Percentiles rank a stretch among this genome's conserved stretches.
Evolutionary conservation across 371 early-diverging fungal species (phyloP).

Genomic region (Coemansia sp.): DNA sequence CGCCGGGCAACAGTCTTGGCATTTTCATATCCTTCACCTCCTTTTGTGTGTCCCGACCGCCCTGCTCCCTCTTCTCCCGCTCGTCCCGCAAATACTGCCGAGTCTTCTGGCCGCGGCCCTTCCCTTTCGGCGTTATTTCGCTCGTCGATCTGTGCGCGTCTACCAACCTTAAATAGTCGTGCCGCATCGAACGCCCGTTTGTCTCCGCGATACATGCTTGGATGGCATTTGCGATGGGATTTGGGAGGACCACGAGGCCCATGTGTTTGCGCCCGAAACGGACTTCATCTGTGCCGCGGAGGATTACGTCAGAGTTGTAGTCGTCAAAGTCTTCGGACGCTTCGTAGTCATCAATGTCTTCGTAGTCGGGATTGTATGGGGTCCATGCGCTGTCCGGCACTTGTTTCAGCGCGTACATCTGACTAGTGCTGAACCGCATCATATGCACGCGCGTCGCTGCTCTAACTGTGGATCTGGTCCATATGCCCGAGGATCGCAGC

Average conservation of each 20-base stretch:
- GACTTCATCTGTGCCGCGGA: slow-evolving; percentile 67
- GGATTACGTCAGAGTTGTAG: neutral
- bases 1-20: slow-evolving; percentile 27
- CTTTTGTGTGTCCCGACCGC: slow-evolving; percentile 11
- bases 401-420: neutral
- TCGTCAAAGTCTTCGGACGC: neutral
- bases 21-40: neutral
- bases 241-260: slow-evolving; percentile 65
- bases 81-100: slow-evolving; percentile 15
- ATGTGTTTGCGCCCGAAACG: slow-evolving; percentile 71
- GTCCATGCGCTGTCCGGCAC: neutral
- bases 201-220: slow-evolving; percentile 52
- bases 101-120: slow-evolving; percentile 30
- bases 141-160: slow-evolving; percentile 69
- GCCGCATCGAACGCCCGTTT: slow-evolving; percentile 61
- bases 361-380: neutral
- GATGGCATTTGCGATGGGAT: slow-evolving; percentile 56
- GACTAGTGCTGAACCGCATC: neutral
- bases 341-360: neutral
- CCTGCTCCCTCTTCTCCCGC: slow-evolving; percentile 2
- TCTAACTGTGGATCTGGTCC: neutral
- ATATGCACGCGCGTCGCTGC: neutral
- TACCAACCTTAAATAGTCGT: slow-evolving; percentile 67
- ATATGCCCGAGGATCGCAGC: neutral
- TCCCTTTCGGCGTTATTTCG: slow-evolving; percentile 43